Evolutionary conservation across 192 early-diverging fungal genomes (phyloP).

Genomic region (Dimargaris xerosporica): DNA sequence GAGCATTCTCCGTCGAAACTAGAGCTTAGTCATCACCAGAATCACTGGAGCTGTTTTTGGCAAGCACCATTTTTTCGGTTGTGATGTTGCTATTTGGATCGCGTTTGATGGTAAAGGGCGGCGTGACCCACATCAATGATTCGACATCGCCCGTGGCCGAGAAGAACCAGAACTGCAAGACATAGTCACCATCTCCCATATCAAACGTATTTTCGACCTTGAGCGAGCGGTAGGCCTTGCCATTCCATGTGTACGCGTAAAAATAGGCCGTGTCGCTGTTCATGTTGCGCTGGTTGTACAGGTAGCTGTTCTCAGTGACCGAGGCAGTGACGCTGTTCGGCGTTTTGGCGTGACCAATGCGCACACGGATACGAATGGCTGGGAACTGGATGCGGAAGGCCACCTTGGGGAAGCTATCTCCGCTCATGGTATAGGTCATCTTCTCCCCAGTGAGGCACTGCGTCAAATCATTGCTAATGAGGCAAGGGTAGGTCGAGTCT

Average conservation of each 20-base stretch:
- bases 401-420: not conserved
- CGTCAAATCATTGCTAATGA: too few relatives aligned
- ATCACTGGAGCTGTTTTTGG: too few relatives aligned
- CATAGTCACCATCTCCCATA: not conserved
- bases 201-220: not conserved
- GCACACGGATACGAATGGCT: not conserved
- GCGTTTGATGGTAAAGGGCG: slow-evolving; percentile 17
- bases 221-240: not conserved
- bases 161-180: not conserved
- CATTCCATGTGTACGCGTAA: slow-evolving; percentile 6
- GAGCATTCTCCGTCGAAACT: too few relatives aligned
- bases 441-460: not conserved
- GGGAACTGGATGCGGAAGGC: slow-evolving; percentile 5
- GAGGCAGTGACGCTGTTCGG: not conserved
- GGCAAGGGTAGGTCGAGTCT: not conserved
- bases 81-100: not conserved
- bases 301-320: slow-evolving; percentile 7
- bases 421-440: not conserved
- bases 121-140: not conserved
- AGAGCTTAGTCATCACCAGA: too few relatives aligned
- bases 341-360: not conserved
- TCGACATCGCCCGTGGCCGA: not conserved
- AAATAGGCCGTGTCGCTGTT: not conserved
- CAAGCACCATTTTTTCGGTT: too few relatives aligned
- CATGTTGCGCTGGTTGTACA: not conserved